These are phyloP conservation scores for Cladosporium sp. DNA, from an alignment of 2,329 filamentous ascomycete genomes.

Conservation along the genomic window DNA sequence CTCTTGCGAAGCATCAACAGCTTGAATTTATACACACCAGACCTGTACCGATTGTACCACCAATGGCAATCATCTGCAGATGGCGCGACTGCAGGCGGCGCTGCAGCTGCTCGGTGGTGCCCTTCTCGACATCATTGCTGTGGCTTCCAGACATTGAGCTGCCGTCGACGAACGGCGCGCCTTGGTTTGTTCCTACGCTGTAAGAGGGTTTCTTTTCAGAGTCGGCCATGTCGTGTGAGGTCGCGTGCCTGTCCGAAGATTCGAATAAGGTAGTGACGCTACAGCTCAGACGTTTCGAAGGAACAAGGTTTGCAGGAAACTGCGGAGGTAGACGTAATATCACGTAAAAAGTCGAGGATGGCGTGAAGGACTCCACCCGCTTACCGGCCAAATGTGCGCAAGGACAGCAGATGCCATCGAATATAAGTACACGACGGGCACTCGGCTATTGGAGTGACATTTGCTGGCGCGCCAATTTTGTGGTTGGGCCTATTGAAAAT, in stretches of 20 bases:
- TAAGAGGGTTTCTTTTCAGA: slow-evolving; percentile 19
- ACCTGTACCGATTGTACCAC: slow-evolving; percentile 24
- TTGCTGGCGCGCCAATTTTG: slow-evolving; percentile 18
- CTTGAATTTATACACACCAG: slow-evolving; percentile 10
- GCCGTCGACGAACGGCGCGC: slow-evolving; percentile 20
- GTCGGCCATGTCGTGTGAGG: slow-evolving; percentile 17
- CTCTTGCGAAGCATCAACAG: neutral
- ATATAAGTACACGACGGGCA: slow-evolving; percentile 10
- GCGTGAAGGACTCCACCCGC: slow-evolving; percentile 13
- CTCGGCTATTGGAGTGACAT: slow-evolving; percentile 18
- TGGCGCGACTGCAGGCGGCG: slow-evolving; percentile 40
- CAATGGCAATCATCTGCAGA: slow-evolving; percentile 44
- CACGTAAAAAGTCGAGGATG: slow-evolving; percentile 14
- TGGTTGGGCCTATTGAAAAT: slow-evolving; percentile 16
- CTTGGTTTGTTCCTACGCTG: neutral
- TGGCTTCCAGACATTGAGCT: slow-evolving; percentile 21
- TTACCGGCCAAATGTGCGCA: slow-evolving; percentile 8
- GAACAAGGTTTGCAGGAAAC: slow-evolving; percentile 21
- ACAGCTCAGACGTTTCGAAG: slow-evolving; percentile 20
- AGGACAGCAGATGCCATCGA: slow-evolving; percentile 12
- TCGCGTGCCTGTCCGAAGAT: slow-evolving; percentile 11
- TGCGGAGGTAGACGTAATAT: slow-evolving; percentile 19
- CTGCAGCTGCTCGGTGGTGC: slow-evolving; percentile 38
- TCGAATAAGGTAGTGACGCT: neutral
- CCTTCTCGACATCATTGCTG: slow-evolving; percentile 24